Evolutionary conservation across 176 grass and related monocot genomes (phyloP).

Genomic region (Ensete ventricosum): DNA sequence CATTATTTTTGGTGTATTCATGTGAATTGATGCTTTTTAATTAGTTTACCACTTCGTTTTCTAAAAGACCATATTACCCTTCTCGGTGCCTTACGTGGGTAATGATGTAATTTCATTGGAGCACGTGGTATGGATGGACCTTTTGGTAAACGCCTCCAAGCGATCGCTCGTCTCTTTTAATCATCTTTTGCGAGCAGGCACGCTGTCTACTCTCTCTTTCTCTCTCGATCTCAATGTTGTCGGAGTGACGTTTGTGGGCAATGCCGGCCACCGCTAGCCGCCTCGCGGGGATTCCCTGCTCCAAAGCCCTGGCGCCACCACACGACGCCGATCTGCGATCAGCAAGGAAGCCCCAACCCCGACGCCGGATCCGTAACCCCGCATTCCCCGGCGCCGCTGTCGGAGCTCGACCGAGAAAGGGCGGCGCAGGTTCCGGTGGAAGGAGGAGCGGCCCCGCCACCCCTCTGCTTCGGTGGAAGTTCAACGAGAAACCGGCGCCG

Average conservation of each 20-base stretch:
- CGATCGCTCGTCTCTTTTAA: too few species aligned
- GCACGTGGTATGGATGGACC: too few species aligned
- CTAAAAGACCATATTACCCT: too few species aligned
- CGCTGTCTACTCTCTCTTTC: background rate
- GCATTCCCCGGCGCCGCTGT: background rate
- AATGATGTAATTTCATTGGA: too few species aligned
- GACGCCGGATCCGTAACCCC: conserved; percentile 23
- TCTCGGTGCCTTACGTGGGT: too few species aligned
- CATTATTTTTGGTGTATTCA: too few species aligned
- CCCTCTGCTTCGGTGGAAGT: conserved; percentile 65
- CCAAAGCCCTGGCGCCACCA: background rate
- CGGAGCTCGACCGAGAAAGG: background rate
- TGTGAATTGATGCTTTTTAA: too few species aligned
- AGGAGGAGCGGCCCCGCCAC: conserved; percentile 53
- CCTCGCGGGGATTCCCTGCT: background rate
- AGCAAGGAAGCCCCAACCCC: background rate
- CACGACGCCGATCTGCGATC: background rate
- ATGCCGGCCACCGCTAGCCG: background rate
- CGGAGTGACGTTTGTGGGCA: background rate
- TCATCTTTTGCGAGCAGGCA: too few species aligned
- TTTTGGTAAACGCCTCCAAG: too few species aligned
- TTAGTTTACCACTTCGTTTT: too few species aligned
- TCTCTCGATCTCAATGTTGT: background rate
- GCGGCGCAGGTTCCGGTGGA: conserved; percentile 12
- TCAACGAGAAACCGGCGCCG: conserved; percentile 22